Evolutionary conservation across 805 yeast species (phyloP), one percentile per base, ranked within the genome.

Genomic region (Ogataea trehalophila): DNA sequence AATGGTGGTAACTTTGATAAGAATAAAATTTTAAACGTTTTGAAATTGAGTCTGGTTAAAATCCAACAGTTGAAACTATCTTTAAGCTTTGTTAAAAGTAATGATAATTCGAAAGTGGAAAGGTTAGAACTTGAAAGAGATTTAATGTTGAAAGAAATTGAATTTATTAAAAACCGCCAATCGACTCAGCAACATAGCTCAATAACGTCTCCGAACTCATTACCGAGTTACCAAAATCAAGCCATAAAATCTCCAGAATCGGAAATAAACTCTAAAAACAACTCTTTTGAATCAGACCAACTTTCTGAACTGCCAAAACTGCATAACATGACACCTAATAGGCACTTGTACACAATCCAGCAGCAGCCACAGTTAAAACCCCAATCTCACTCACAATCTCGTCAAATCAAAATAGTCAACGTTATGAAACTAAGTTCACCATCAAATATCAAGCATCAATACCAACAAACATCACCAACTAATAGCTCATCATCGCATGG

Each of bases 121-220:
- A 35, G 59, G 17, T 42, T 57, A 13, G 62, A 59, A 39, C 44
- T 55, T 33, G 62, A 59, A 43, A 53, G 62, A 44, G 56, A 59
- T 37, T 41, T 58, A 18, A 48, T 59, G 47, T 31, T 49, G 20
- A 58, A 55, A 39, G 63, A 59, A 40, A 58, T 58, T 22, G 59
- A 50, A 39, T 55, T 59, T n/a, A 55, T 59, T n/a, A 52, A 47
- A 23, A 44, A 51, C 14, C 53, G 47, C 37, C 44, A 47, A 20
- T 20, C 38, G 16, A 33, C 43, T 13, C 15, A 14, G 9, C 31
- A 26, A 26, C 31, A 26, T 26, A 6, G 11, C 31, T 26, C 11
- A 18, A 17, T 20, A 13, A 33, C 37, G 14, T 6, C 23, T 8
- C 33, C 43, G 8, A 33, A 22, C 16, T 16, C 39, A 20, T 17